Base-by-base conservation (phyloP, 148 eudicot species). In the Vaccinium darrowii region DNA sequence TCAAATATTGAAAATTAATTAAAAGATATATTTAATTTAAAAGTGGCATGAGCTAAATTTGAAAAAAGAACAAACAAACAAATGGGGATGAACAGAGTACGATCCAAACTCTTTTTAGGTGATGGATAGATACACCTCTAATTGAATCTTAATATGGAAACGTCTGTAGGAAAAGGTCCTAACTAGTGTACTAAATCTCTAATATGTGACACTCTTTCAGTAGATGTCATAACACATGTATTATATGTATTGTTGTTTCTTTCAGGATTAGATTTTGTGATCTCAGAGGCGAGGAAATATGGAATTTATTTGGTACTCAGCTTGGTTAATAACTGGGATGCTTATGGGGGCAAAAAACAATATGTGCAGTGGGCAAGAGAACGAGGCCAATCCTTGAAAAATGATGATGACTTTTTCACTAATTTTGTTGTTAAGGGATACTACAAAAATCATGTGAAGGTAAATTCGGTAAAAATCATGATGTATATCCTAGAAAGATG, bases 301-400 rank as follows among this genome's bases (percentile, higher is more conserved):
- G 89, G 88, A 18, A 23, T 88, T 13, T 43, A 78, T 51, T 16
- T 90, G 74, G 83, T 90, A 27, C 78, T 90, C 12, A 86, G 84
- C 54, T 81, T 90, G 27, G 86, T 86, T 13, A 87, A 90, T 78
- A 90, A 90, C 67, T 90, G 82, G 80, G 84, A 86, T 2, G 90
- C 63, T 54, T 90, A 33, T 76, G 92, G 92, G 36, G 90, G 92
- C 14, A 87, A 75, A 65, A 60, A 50, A 67, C 90, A 88, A n/a
- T 90, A 90, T 63, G 89, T 82, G 47, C 87, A 84, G 67, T 90
- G 91, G 91, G 91, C 89, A 14, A 82, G 84, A 56, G 89, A 86
- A 1, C 10, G 39, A 10, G 91, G 91, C 15, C 84, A 84, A 1
- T 15, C 58, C 76, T 74, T 90, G 83, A 81, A 51, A n/a, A 85